Conservation (phyloP, 2,329 filamentous ascomycete species). For the Colletotrichum karsti region DNA sequence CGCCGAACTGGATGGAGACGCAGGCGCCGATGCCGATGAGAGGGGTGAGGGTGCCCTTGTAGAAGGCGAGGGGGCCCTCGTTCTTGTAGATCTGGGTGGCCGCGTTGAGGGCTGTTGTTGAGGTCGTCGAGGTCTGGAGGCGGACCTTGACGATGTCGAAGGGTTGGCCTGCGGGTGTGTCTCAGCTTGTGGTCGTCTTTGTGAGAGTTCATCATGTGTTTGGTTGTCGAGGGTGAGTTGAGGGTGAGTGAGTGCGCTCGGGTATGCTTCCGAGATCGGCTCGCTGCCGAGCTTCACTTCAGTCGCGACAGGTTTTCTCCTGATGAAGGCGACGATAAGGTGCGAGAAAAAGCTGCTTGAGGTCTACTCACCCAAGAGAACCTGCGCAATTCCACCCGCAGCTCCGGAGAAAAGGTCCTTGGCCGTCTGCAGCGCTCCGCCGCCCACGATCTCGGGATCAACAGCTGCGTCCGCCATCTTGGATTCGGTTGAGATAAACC, state of each 20-base stretch:
- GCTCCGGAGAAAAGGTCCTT: conserved; percentile 95
- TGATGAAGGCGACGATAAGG: background rate
- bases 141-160: conserved; percentile 98
- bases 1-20: conserved; percentile 97
- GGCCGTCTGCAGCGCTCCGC: conserved; percentile 65
- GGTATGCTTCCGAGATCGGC: background rate
- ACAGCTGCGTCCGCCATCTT: conserved; percentile 24
- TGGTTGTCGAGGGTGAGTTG: background rate
- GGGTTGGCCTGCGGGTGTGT: conserved; percentile 62
- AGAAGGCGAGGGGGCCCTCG: conserved; percentile 92
- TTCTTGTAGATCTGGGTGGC: conserved; percentile 85
- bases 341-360: background rate
- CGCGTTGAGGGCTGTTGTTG: conserved; percentile 81
- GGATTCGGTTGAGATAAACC: background rate
- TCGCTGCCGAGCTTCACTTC: background rate
- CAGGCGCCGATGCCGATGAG: conserved; percentile 96
- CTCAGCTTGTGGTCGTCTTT: too few species aligned
- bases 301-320: background rate
- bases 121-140: conserved; percentile 86
- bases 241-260: background rate
- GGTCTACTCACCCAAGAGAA: conserved; percentile 78
- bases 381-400: conserved; percentile 91
- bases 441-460: conserved; percentile 28
- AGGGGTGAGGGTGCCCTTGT: conserved; percentile 97
- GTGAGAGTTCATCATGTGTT: background rate